A percentile compares a stretch with the other conserved stretches of the same genome.
Evolutionary conservation across 2,329 filamentous ascomycete genomes (phyloP).

Genomic region (Scytalidium sp.): DNA sequence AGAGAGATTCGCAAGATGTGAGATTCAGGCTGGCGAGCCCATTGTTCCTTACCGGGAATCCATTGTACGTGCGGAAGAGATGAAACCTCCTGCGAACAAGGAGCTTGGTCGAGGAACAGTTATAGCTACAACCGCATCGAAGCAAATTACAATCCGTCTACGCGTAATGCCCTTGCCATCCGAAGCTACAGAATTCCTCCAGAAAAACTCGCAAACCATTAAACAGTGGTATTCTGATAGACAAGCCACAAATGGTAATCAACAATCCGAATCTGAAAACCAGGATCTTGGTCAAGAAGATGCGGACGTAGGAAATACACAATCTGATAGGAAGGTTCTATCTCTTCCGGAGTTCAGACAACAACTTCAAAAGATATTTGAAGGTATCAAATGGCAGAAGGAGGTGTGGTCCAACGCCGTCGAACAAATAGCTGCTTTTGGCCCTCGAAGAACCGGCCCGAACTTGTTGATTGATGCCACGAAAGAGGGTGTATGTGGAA

Average conservation of each 20-base stretch:
- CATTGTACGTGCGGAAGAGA: constrained; percentile 83
- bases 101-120: constrained; percentile 83
- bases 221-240: constrained; percentile 75
- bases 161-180: constrained; percentile 75
- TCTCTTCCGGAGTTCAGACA: constrained; percentile 74
- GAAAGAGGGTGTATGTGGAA: constrained; percentile 65
- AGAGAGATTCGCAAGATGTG: constrained; percentile 89
- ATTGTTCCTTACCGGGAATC: constrained; percentile 97
- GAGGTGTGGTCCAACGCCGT: constrained; percentile 76
- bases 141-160: constrained; percentile 76
- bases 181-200: constrained; percentile 79
- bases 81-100: constrained; percentile 83
- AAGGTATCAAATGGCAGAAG: constrained; percentile 67
- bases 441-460: constrained; percentile 78
- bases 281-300: constrained; percentile 33
- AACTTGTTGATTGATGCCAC: constrained; percentile 89
- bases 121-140: constrained; percentile 73
- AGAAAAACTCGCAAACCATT: constrained; percentile 75
- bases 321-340: constrained; percentile 59
- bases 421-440: constrained; percentile 85
- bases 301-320: constrained; percentile 53
- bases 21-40: constrained; percentile 88
- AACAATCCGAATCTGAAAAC: constrained; percentile 29
- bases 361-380: constrained; percentile 66
- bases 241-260: constrained; percentile 45